Evolutionary conservation across 352 stramenopile species (phyloP).

Genomic region (Phytophthora crassamura): DNA sequence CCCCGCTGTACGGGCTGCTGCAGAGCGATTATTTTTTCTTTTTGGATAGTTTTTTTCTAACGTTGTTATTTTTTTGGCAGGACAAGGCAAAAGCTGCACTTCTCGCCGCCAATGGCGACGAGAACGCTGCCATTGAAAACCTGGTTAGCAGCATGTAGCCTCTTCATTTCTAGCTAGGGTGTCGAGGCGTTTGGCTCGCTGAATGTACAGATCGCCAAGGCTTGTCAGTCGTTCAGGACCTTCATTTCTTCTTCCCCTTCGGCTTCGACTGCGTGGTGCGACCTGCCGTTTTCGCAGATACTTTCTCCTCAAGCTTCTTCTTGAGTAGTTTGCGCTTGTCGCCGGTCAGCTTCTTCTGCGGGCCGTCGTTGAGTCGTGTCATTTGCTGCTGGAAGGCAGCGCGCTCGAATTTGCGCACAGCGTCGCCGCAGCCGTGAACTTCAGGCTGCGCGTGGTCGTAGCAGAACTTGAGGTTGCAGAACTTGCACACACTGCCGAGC

Average conservation of each 20-base stretch:
- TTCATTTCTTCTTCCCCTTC: slow-evolving; percentile 63
- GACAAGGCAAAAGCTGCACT: slow-evolving; percentile 78
- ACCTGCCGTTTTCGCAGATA: slow-evolving; percentile 54
- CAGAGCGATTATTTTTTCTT: background rate
- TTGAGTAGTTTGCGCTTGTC: slow-evolving; percentile 76
- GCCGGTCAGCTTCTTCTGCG: slow-evolving; percentile 46
- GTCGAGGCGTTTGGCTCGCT: slow-evolving; percentile 10
- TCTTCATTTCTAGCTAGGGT: background rate
- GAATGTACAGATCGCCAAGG: slow-evolving; percentile 33
- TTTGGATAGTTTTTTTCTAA: background rate
- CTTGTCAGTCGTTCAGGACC: slow-evolving; percentile 5
- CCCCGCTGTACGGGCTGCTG: slow-evolving; percentile 47
- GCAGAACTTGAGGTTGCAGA: slow-evolving; percentile 90
- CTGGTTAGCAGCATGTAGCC: slow-evolving; percentile 73
- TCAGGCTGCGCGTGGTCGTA: slow-evolving; percentile 78
- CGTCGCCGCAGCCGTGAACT: slow-evolving; percentile 79
- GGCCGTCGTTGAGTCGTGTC: slow-evolving; percentile 14
- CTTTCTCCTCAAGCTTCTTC: slow-evolving; percentile 75
- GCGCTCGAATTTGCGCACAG: slow-evolving; percentile 65
- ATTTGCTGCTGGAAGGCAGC: slow-evolving; percentile 56
- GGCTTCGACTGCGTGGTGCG: slow-evolving; percentile 54
- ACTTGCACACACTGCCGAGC: slow-evolving; percentile 77
- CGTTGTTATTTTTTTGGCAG: slow-evolving; percentile 27
- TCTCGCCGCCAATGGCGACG: slow-evolving; percentile 73
- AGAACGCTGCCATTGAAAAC: slow-evolving; percentile 90